Conservation (phyloP, 176 grass and related monocot species). For the Tuctoria greenei region DNA sequence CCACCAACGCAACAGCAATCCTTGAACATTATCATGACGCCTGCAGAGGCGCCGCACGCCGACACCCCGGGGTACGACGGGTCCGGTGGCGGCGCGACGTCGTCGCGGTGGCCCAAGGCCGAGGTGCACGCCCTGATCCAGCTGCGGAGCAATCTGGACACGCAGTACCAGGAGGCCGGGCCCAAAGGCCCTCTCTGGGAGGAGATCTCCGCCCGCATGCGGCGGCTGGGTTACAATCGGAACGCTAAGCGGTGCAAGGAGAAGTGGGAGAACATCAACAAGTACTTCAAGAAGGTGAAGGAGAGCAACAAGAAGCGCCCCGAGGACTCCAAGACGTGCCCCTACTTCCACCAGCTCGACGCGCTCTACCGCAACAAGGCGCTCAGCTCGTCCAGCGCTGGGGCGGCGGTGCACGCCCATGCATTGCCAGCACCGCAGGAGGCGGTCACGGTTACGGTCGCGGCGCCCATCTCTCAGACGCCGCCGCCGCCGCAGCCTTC, state of each 20-base stretch:
- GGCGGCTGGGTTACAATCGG: conserved; percentile 71
- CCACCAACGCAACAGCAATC: conserved; percentile 5
- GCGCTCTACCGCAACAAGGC: conserved; percentile 88
- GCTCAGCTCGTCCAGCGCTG: neutral
- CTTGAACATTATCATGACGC: conserved; percentile 49
- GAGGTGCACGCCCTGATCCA: conserved; percentile 94
- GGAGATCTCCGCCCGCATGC: conserved; percentile 92
- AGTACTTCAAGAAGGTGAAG: conserved; percentile 99
- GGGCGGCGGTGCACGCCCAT: neutral
- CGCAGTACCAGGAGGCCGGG: conserved; percentile 79
- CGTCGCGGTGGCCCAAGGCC: conserved; percentile 93
- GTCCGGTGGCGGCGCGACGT: neutral
- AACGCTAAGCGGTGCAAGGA: conserved; percentile 94
- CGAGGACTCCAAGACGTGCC: conserved; percentile 97
- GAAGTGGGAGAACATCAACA: conserved; percentile 99
- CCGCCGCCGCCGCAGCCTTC: conserved; percentile 8
- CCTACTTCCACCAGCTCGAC: conserved; percentile 98
- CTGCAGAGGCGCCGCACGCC: conserved; percentile 14
- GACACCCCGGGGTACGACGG: too few relatives aligned
- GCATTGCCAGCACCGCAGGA: neutral
- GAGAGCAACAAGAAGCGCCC: conserved; percentile 95
- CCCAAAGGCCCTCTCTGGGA: conserved; percentile 96
- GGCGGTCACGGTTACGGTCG: conserved; percentile 16
- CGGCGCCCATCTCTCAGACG: conserved; percentile 44
- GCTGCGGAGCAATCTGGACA: conserved; percentile 78